Percentiles rank a stretch among this genome's conserved stretches.
Conservation (phyloP, 1,284 basidiomycete genomes). For the Naganishia sp. region DNA sequence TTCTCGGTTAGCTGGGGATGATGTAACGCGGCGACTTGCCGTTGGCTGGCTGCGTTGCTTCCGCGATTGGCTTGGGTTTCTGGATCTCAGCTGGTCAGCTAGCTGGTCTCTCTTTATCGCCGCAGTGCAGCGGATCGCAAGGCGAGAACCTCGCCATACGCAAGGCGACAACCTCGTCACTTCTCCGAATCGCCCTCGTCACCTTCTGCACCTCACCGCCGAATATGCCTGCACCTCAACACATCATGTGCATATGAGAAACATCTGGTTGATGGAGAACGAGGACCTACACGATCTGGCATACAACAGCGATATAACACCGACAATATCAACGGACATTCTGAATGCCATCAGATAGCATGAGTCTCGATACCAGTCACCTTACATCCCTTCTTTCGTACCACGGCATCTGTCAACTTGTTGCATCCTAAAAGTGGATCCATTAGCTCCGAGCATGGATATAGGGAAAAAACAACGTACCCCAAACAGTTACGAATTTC, state of each 20-base stretch:
- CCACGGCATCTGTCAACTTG: slow-evolving; percentile 50
- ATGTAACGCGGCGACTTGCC: slow-evolving; percentile 10
- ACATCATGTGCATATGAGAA: too few species aligned
- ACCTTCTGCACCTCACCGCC: too few species aligned
- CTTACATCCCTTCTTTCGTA: slow-evolving; percentile 47
- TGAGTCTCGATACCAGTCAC: slow-evolving; percentile 55
- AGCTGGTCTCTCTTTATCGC: too few species aligned
- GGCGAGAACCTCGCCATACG: too few species aligned
- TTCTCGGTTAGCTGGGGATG: not conserved
- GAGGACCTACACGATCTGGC: not conserved
- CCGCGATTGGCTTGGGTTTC: not conserved
- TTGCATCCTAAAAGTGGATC: slow-evolving; percentile 47
- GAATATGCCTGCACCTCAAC: too few species aligned
- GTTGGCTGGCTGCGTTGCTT: not conserved
- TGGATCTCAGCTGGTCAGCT: too few species aligned
- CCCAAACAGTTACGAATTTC: slow-evolving; percentile 50
- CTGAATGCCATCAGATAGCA: slow-evolving; percentile 10
- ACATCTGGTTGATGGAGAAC: too few species aligned
- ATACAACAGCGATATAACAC: not conserved
- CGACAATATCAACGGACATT: not conserved
- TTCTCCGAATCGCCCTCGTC: too few species aligned
- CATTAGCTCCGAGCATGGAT: not conserved
- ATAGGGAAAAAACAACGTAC: slow-evolving; percentile 38
- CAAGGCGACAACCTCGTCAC: too few species aligned
- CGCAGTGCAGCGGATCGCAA: too few species aligned